These are phyloP conservation scores for Geranium brycei DNA, from an alignment of 345 rosid species.

Conservation along the genomic window DNA sequence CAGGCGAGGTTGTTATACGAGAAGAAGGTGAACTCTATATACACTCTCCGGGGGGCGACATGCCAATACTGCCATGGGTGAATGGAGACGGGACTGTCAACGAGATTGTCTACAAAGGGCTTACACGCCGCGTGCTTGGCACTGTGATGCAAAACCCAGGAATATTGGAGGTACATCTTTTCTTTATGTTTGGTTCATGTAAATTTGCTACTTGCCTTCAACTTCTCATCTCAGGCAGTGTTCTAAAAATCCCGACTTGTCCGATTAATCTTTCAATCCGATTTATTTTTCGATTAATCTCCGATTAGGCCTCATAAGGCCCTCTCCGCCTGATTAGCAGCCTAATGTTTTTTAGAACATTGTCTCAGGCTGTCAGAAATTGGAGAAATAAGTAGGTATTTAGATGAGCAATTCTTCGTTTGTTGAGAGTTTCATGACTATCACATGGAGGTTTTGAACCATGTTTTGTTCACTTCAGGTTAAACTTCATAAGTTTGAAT, in stretches of 20 bases:
- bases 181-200: constrained; percentile 6
- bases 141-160: constrained; percentile 86
- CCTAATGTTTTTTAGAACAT: too few relatives aligned
- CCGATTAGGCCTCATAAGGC: too few relatives aligned
- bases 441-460: too few relatives aligned
- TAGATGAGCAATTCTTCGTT: too few relatives aligned
- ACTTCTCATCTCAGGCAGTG: background rate
- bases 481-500: background rate
- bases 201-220: background rate
- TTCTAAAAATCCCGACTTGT: too few relatives aligned
- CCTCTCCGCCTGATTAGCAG: too few relatives aligned
- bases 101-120: constrained; percentile 51
- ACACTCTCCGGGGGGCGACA: constrained; percentile 22
- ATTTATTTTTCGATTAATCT: too few relatives aligned
- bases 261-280: too few relatives aligned
- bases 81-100: constrained; percentile 83
- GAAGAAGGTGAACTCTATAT: constrained; percentile 3
- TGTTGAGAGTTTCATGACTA: too few relatives aligned
- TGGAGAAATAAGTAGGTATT: too few relatives aligned
- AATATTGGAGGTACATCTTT: constrained; percentile 54
- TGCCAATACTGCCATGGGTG: constrained; percentile 80
- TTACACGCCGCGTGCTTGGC: constrained; percentile 70
- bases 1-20: constrained; percentile 9
- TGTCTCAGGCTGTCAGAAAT: too few relatives aligned
- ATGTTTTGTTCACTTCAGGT: too few relatives aligned